Evolutionary conservation across 805 yeast species (phyloP), one percentile per base, ranked within the genome.

Genomic region (Myxozyma geophila): DNA sequence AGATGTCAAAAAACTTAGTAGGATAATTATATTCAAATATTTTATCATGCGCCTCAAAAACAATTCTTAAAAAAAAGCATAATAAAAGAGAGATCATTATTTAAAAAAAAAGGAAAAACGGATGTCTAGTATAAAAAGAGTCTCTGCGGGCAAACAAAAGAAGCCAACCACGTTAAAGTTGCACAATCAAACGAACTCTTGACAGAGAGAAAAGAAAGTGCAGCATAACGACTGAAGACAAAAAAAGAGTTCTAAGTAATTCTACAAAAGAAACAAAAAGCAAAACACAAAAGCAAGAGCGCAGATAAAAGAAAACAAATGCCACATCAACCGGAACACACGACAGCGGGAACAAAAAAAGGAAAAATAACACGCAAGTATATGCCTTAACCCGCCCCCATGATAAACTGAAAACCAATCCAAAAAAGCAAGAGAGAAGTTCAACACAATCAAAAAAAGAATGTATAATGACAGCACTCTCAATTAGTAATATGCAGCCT

Each of bases 151-250:
- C 28, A 28, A 28, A 3, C 43, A n/a, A 40, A 40, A 40, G 43
- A 40, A 40, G 6, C 13, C 43, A n/a, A 40, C 13, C 43, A 40
- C 13, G n/a, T 6, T 43, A 17, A 36, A 60, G 17, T 19, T 53
- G 46, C 35, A 13, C 59, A 43, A 10, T 19, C 17, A 33, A 58
- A 48, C 40, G 15, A 33, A n/a, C 13, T 51, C 33, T n/a, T 17
- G 35, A 44, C 10, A 17, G 51, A 33, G 49, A 40, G n/a, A 59
- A 51, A 59, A 43, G 23, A 39, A 50, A 33, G 60, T 5, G 28
- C 28, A 28, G 5, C 5, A 5, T 28, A 28, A 28, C 28, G 28
- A 28, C 28, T 28, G 28, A 28, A 2, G 28, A 28, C 17, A 39
- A 47, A 40, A 33, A 41, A 33, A 56, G n/a, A n/a, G 36, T 41